phyloP scores from a whole-genome alignment of 371 early-diverging fungal genomes.

The Scutellospora calospora region DNA sequence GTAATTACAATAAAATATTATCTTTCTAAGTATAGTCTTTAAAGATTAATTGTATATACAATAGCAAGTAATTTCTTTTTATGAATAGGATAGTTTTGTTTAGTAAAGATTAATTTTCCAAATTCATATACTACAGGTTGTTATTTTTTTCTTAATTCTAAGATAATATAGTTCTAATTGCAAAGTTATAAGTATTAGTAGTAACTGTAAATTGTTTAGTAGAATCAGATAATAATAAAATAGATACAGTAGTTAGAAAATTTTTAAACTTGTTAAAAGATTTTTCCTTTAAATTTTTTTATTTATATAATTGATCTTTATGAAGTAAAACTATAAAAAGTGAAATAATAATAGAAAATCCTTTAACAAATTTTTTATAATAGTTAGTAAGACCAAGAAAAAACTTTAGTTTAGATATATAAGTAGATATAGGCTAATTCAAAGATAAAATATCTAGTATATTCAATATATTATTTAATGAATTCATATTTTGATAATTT shows the following conservation, averaged over 20 bases:
- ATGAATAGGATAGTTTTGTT: too few species aligned
- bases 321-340: constrained; percentile 40
- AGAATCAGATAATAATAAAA: constrained; percentile 36
- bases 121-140: constrained; percentile 45
- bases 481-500: constrained; percentile 57
- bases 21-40: too few species aligned
- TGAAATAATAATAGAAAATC: too few species aligned
- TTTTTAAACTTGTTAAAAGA: constrained; percentile 33
- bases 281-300: constrained; percentile 41
- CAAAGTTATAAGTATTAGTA: too few species aligned
- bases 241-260: constrained; percentile 35
- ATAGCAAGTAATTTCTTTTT: too few species aligned
- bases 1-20: too few species aligned
- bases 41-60: too few species aligned
- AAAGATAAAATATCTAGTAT: background rate
- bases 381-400: constrained; percentile 50
- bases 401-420: constrained; percentile 44
- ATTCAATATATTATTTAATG: too few species aligned
- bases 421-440: constrained; percentile 43
- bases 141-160: constrained; percentile 39
- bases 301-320: constrained; percentile 48
- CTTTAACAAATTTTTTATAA: too few species aligned
- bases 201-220: constrained; percentile 38
- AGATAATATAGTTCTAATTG: constrained; percentile 41
- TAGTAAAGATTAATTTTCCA: background rate